These are phyloP conservation scores for Yamadazyma diddensiae DNA, from an alignment of 1,139 yeast species.

Conservation along the genomic window DNA sequence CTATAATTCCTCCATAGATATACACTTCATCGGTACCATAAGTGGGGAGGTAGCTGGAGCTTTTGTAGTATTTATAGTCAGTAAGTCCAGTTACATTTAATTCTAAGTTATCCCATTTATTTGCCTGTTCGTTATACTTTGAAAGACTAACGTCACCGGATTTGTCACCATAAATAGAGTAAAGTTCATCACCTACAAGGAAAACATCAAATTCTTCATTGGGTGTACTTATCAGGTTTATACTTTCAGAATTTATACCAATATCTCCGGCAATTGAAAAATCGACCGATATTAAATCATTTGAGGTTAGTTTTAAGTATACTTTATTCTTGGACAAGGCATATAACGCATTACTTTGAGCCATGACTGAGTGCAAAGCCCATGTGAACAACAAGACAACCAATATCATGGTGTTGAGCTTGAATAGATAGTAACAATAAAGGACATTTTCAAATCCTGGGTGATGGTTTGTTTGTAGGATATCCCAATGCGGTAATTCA, in stretches of 20 bases:
- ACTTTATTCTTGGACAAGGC: slow-evolving; percentile 32
- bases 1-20: slow-evolving; percentile 37
- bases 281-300: slow-evolving; percentile 34
- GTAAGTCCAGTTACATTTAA: slow-evolving; percentile 22
- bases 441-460: neutral
- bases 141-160: slow-evolving; percentile 20
- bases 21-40: slow-evolving; percentile 26
- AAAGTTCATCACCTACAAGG: slow-evolving; percentile 27
- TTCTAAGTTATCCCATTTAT: slow-evolving; percentile 23
- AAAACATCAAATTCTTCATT: slow-evolving; percentile 34
- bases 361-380: neutral
- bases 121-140: slow-evolving; percentile 18
- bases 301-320: slow-evolving; percentile 35
- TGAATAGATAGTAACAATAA: neutral
- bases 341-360: slow-evolving; percentile 24
- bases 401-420: neutral
- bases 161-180: slow-evolving; percentile 24
- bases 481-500: neutral
- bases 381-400: neutral
- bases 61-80: slow-evolving; percentile 30
- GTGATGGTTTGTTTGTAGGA: neutral
- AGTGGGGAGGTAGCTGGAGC: slow-evolving; percentile 30
- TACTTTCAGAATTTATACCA: slow-evolving; percentile 8
- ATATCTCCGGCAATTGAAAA: slow-evolving; percentile 32
- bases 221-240: slow-evolving; percentile 26